phyloP scores from a whole-genome alignment of 202 grass and related monocot species.

The Zizania palustris region DNA sequence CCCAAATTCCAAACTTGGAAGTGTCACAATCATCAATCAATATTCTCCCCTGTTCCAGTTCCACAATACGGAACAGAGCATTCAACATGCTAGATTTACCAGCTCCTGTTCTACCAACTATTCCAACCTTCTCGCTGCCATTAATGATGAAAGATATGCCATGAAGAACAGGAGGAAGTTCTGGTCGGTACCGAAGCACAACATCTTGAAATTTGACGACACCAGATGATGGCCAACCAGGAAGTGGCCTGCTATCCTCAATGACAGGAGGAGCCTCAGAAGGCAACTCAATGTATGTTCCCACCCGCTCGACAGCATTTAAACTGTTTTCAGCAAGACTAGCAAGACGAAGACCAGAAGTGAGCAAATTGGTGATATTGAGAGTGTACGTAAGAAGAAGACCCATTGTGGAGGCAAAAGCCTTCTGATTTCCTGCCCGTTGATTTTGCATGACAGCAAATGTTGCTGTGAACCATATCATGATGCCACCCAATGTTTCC shows the following conservation, averaged over 20 bases:
- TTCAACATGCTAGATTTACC: conserved; percentile 99
- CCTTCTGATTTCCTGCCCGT: conserved; percentile 78
- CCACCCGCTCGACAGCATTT: conserved; percentile 95
- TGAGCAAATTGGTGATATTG: conserved; percentile 94
- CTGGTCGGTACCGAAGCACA: conserved; percentile 85
- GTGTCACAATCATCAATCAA: conserved; percentile 81
- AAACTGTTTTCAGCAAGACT: conserved; percentile 99
- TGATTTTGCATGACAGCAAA: conserved; percentile 99
- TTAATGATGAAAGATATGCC: conserved; percentile 94
- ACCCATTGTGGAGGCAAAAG: conserved; percentile 98
- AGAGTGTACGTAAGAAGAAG: conserved; percentile 93
- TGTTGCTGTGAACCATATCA: conserved; percentile 98
- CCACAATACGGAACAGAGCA: conserved; percentile 94
- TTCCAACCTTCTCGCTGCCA: conserved; percentile 91
- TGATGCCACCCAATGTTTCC: conserved; percentile 94
- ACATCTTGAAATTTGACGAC: conserved; percentile 88
- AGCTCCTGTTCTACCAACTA: conserved; percentile 96
- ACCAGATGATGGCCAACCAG: conserved; percentile 91
- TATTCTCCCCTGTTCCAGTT: conserved; percentile 81
- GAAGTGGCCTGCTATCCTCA: conserved; percentile 79
- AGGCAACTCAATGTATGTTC: conserved; percentile 87
- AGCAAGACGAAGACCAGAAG: conserved; percentile 78
- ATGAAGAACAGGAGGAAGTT: conserved; percentile 97
- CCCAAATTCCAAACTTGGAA: conserved; percentile 94
- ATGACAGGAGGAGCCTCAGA: conserved; percentile 94